A percentile compares a stretch with the other conserved stretches of the same genome.
These are phyloP conservation scores for Leccinum arenicola DNA, from an alignment of 768 basidiomycete species.

Conservation along the genomic window DNA sequence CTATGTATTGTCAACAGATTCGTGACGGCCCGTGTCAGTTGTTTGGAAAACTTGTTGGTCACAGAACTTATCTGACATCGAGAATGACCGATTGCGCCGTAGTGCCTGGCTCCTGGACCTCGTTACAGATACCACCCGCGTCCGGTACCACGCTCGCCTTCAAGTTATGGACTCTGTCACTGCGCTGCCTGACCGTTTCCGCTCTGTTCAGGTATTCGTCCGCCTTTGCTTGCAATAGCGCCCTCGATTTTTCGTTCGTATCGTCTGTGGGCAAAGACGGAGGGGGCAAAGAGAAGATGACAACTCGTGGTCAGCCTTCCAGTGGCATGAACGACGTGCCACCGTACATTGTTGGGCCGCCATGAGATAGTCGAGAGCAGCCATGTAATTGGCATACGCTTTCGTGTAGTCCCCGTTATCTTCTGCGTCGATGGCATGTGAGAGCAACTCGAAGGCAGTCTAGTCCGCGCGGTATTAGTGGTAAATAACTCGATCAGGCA, in stretches of 20 bases:
- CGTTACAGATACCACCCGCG: not conserved
- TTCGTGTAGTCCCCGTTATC: conserved; percentile 85
- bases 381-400: conserved; percentile 90
- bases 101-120: not conserved
- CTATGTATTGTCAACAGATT: conserved; percentile 30
- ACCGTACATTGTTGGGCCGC: conserved; percentile 83
- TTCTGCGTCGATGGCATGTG: conserved; percentile 88
- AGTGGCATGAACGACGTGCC: not conserved
- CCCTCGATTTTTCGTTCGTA: conserved; percentile 18
- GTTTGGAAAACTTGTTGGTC: not conserved
- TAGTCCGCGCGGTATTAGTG: too few relatives aligned
- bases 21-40: not conserved
- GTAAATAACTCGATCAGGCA: not conserved
- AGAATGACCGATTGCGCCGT: conserved; percentile 13
- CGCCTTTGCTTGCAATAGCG: conserved; percentile 14
- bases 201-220: conserved; percentile 21
- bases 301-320: not conserved
- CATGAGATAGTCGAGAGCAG: conserved; percentile 96
- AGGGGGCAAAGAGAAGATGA: not conserved
- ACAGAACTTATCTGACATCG: conserved; percentile 10
- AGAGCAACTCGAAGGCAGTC: conserved; percentile 85
- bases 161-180: not conserved
- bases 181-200: conserved; percentile 8
- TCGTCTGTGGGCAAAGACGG: conserved; percentile 3
- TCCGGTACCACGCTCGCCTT: not conserved